Conservation (phyloP, 192 early-diverging fungal genomes). For the Anaeromyces robustus region DNA sequence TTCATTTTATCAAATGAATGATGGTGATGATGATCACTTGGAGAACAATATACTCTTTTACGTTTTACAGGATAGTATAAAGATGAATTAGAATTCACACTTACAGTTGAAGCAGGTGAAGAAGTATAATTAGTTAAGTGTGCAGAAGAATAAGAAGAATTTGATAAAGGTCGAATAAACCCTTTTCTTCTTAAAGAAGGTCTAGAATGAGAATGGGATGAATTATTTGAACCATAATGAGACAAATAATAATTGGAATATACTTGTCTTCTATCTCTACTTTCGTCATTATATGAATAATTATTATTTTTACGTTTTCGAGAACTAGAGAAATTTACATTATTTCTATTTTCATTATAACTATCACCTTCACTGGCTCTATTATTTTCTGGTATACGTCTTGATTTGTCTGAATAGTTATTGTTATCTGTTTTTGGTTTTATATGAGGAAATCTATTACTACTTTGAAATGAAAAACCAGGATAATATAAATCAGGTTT, state of each 20-base stretch:
- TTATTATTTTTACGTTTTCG: background rate
- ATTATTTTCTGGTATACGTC: background rate
- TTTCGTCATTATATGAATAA: background rate
- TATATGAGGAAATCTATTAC: background rate
- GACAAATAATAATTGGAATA: background rate
- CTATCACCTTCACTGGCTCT: background rate
- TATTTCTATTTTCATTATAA: background rate
- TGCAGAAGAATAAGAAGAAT: background rate
- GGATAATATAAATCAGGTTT: background rate
- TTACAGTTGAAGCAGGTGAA: background rate
- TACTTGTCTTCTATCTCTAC: background rate
- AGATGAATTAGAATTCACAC: background rate
- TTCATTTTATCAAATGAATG: background rate
- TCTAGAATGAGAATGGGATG: background rate
- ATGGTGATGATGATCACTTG: background rate
- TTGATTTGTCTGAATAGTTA: background rate
- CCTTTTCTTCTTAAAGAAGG: background rate
- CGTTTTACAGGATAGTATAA: background rate
- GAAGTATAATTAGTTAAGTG: background rate
- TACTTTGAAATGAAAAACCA: background rate
- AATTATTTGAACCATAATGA: background rate
- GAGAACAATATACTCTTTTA: background rate
- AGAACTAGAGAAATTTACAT: background rate
- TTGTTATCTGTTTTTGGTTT: background rate
- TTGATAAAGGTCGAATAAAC: background rate